Conservation (phyloP, 257 asterid genomes). For the Salvia miltiorrhiza region DNA sequence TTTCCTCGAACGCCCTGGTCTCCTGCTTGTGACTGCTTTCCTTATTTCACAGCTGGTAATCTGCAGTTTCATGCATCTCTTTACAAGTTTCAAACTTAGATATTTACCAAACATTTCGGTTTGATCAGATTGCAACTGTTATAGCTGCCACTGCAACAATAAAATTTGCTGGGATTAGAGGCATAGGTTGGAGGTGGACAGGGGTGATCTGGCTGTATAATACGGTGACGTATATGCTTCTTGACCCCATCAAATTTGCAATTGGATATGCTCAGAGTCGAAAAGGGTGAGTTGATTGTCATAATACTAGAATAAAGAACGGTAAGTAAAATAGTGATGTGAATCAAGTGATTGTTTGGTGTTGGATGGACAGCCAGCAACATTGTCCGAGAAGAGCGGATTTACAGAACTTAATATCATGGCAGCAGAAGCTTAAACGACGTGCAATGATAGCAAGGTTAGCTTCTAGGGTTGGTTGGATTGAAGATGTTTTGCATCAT, state of each 20-base stretch:
- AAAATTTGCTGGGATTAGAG: constrained; percentile 33
- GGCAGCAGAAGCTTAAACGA: constrained; percentile 63
- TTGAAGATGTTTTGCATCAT: not conserved
- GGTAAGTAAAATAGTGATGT: too few relatives aligned
- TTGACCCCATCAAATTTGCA: constrained; percentile 47
- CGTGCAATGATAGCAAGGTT: constrained; percentile 62
- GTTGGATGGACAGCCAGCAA: constrained; percentile 26
- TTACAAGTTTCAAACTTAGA: not conserved
- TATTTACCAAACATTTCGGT: not conserved
- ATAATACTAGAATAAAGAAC: too few relatives aligned
- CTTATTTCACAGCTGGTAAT: constrained; percentile 57
- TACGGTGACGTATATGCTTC: constrained; percentile 37
- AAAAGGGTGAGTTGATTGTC: constrained; percentile 21
- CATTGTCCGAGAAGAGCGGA: constrained; percentile 30
- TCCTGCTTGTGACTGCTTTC: constrained; percentile 54
- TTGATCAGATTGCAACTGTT: constrained; percentile 37
- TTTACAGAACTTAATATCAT: constrained; percentile 44
- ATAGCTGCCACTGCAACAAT: constrained; percentile 42
- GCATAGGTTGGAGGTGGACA: constrained; percentile 51
- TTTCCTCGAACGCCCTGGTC: constrained; percentile 54
- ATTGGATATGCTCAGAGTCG: constrained; percentile 47
- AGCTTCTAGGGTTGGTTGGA: not conserved
- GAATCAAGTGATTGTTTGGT: not conserved
- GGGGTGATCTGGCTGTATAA: constrained; percentile 50
- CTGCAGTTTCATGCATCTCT: not conserved